A percentile compares a stretch with the other conserved stretches of the same genome.
phyloP scores from a whole-genome alignment of 805 yeast genomes.

The Isabelozyma pseudorhagii region DNA sequence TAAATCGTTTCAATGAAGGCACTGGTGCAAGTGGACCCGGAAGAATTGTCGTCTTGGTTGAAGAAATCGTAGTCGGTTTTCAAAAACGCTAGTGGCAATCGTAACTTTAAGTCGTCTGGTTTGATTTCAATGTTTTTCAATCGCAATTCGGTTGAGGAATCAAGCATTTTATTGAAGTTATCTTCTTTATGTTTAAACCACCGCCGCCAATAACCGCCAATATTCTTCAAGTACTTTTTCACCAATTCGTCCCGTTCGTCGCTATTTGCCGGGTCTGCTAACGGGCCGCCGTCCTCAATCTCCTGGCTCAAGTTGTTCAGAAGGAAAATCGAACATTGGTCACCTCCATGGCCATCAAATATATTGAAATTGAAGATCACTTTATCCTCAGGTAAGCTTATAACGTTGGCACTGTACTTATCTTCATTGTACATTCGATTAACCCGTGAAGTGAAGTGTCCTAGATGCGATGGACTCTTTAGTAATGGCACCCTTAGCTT shows the following conservation, averaged over 20 bases:
- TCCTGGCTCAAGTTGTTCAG: conserved; percentile 48
- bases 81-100: conserved; percentile 64
- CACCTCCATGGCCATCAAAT: conserved; percentile 96
- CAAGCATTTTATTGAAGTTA: conserved; percentile 24
- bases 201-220: conserved; percentile 86
- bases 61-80: conserved; percentile 64
- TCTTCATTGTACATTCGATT: conserved; percentile 83
- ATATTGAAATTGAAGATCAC: conserved; percentile 62
- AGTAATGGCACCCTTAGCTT: conserved; percentile 52
- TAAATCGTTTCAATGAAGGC: conserved; percentile 52
- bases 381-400: conserved; percentile 27
- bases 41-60: conserved; percentile 29
- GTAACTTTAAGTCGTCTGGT: conserved; percentile 54
- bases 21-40: conserved; percentile 76
- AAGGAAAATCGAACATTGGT: conserved; percentile 64
- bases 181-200: conserved; percentile 51
- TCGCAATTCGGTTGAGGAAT: conserved; percentile 12
- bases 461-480: conserved; percentile 71
- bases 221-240: conserved; percentile 50
- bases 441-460: conserved; percentile 75
- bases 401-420: conserved; percentile 61
- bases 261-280: conserved; percentile 19
- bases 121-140: conserved; percentile 9
- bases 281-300: conserved; percentile 45
- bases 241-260: conserved; percentile 39